Percentiles rank a stretch among this genome's conserved stretches.
These are phyloP conservation scores for Excoecaria agallocha DNA, from an alignment of 345 rosid genomes.

Conservation along the genomic window DNA sequence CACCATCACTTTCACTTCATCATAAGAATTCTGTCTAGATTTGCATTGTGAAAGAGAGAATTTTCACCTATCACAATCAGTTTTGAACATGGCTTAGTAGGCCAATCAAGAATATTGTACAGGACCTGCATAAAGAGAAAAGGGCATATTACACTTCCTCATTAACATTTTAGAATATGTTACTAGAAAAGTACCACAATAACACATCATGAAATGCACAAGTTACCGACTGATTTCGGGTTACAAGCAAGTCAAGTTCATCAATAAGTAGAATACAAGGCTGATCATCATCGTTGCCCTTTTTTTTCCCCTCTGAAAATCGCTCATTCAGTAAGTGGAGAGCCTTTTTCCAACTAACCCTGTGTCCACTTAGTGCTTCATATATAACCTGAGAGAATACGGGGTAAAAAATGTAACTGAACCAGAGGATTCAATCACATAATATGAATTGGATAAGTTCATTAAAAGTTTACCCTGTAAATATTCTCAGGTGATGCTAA, in stretches of 20 bases:
- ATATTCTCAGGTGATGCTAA: conserved; percentile 91
- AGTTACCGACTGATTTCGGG: conserved; percentile 88
- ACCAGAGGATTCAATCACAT: neutral
- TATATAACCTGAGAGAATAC: conserved; percentile 65
- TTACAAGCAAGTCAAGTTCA: conserved; percentile 93
- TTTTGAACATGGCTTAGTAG: conserved; percentile 80
- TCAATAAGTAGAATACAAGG: conserved; percentile 95
- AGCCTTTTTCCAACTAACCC: conserved; percentile 93
- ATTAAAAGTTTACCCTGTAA: conserved; percentile 45
- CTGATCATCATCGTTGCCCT: conserved; percentile 53
- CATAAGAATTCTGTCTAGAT: neutral
- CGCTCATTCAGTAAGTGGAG: conserved; percentile 70
- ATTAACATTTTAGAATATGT: neutral
- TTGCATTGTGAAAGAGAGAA: neutral
- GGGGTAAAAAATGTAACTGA: conserved; percentile 2
- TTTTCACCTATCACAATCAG: conserved; percentile 68
- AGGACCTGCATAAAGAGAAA: conserved; percentile 47
- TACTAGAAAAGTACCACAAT: neutral
- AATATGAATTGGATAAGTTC: neutral
- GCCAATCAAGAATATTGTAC: conserved; percentile 95
- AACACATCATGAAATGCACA: conserved; percentile 9
- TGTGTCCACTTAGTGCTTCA: conserved; percentile 88
- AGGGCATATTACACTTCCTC: neutral
- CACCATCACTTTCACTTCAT: conserved; percentile 2
- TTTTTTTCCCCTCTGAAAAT: conserved; percentile 64